A percentile compares a stretch with the other conserved stretches of the same genome.
Evolutionary conservation across 257 asterid genomes (phyloP).

Genomic region (Forsythia suspensa): DNA sequence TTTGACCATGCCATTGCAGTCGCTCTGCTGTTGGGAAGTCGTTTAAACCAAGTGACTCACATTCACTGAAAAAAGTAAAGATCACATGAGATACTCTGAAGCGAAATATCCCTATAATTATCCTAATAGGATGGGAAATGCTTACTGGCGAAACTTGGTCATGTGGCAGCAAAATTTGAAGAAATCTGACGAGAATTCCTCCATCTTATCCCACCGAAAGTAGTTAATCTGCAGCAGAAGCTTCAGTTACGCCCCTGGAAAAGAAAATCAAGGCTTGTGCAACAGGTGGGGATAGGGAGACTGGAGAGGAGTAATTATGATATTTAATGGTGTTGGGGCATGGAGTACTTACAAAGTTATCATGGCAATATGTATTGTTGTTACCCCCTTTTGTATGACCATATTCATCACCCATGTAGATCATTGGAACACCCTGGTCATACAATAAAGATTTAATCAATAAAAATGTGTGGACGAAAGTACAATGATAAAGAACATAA

Average conservation of each 20-base stretch:
- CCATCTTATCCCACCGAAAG: constrained; percentile 95
- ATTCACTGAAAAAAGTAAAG: constrained; percentile 49
- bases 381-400: constrained; percentile 99
- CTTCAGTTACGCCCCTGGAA: background rate
- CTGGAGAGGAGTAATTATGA: background rate
- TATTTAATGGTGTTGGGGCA: constrained; percentile 1
- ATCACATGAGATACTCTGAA: constrained; percentile 7
- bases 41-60: constrained; percentile 85
- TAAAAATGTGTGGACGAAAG: background rate
- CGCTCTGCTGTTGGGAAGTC: constrained; percentile 94
- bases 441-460: background rate
- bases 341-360: constrained; percentile 62
- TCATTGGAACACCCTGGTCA: constrained; percentile 93
- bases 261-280: background rate
- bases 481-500: background rate
- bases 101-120: constrained; percentile 9
- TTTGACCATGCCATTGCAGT: constrained; percentile 93
- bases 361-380: constrained; percentile 96
- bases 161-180: constrained; percentile 78
- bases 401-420: constrained; percentile 95
- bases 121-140: constrained; percentile 6
- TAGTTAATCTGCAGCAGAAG: constrained; percentile 73
- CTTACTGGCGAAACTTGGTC: constrained; percentile 73
- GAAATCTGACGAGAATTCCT: constrained; percentile 69
- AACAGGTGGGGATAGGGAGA: background rate